These are phyloP conservation scores for Nakazawaea holstii DNA, from an alignment of 805 yeast species.

Conservation along the genomic window DNA sequence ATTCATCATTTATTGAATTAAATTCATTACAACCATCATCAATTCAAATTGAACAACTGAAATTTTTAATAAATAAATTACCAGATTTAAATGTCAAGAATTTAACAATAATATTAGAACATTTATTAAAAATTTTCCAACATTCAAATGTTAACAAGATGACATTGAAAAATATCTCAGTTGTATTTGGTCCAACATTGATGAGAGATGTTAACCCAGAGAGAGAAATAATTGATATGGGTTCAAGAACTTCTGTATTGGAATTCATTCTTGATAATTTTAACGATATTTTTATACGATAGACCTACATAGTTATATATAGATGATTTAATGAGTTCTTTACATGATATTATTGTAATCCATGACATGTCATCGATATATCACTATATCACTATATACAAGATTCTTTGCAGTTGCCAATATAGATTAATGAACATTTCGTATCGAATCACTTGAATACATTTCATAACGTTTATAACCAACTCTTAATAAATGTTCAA, in stretches of 20 bases:
- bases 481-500: constrained; percentile 75
- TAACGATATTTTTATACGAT: constrained; percentile 28
- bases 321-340: too few relatives aligned
- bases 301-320: neutral
- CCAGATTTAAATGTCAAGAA: constrained; percentile 67
- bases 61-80: constrained; percentile 39
- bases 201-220: constrained; percentile 76
- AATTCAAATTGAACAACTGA: constrained; percentile 34
- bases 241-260: constrained; percentile 68
- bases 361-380: too few relatives aligned
- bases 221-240: constrained; percentile 81
- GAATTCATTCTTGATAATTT: constrained; percentile 61
- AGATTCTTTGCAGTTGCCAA: too few relatives aligned
- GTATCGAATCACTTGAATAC: constrained; percentile 66
- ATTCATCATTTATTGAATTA: constrained; percentile 60
- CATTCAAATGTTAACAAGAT: constrained; percentile 61
- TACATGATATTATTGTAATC: too few relatives aligned
- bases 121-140: constrained; percentile 55
- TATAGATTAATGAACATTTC: constrained; percentile 41
- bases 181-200: constrained; percentile 92
- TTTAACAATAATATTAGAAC: constrained; percentile 52
- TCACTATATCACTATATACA: neutral
- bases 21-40: constrained; percentile 25
- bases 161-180: constrained; percentile 77
- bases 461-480: constrained; percentile 71